phyloP scores from a whole-genome alignment of 2,329 filamentous ascomycete species.

The Fusarium sublunatum region DNA sequence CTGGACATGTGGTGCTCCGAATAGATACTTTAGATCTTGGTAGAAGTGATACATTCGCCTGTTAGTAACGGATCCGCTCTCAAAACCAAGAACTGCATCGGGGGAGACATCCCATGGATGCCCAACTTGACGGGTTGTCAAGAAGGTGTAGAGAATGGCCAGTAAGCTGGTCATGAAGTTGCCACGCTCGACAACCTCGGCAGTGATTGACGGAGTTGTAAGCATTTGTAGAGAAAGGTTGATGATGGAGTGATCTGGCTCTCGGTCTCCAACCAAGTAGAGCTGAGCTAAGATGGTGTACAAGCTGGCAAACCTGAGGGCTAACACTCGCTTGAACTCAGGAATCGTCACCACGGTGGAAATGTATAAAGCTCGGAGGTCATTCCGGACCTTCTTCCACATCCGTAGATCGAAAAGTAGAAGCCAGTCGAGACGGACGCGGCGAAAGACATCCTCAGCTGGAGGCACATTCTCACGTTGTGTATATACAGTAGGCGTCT shows the following conservation, averaged over 20 bases:
- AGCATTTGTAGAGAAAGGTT: constrained; percentile 97
- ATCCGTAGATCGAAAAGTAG: constrained; percentile 93
- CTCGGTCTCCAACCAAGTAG: constrained; percentile 93
- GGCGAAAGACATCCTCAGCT: constrained; percentile 89
- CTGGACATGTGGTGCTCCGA: constrained; percentile 89
- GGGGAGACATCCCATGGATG: constrained; percentile 91
- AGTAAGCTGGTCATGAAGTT: constrained; percentile 96
- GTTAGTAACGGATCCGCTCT: constrained; percentile 94
- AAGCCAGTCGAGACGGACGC: constrained; percentile 91
- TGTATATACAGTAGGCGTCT: constrained; percentile 77
- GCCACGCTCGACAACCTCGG: constrained; percentile 91
- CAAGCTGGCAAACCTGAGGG: constrained; percentile 91
- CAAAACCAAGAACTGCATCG: constrained; percentile 88
- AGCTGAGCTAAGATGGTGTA: constrained; percentile 95
- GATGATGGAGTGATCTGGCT: constrained; percentile 98
- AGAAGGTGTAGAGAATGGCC: constrained; percentile 96
- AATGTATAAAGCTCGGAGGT: constrained; percentile 93
- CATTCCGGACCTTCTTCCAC: constrained; percentile 95
- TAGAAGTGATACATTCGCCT: constrained; percentile 98
- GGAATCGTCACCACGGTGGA: constrained; percentile 95
- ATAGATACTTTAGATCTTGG: constrained; percentile 89
- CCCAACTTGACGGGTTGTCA: constrained; percentile 94
- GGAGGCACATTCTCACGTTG: constrained; percentile 71
- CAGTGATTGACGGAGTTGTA: constrained; percentile 95
- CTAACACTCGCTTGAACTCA: constrained; percentile 93